Conservation (phyloP, 768 basidiomycete genomes). For the Cytidiella melzeri region DNA sequence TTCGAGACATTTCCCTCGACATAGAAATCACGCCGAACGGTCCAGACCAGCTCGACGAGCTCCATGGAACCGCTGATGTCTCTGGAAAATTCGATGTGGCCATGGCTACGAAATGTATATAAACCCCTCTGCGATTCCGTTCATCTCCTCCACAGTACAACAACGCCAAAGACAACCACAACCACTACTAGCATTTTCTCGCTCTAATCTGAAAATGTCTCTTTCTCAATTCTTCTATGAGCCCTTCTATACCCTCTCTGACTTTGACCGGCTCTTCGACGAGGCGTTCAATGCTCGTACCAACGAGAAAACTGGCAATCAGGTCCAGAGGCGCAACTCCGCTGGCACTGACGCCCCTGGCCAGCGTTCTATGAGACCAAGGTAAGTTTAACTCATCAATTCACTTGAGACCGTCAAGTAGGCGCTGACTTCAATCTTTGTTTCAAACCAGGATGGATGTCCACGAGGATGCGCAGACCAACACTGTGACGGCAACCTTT, state of each 20-base stretch:
- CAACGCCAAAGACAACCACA: neutral
- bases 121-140: neutral
- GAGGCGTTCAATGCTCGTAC: constrained; percentile 10
- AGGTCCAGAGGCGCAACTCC: constrained; percentile 13
- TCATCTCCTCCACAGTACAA: too few species aligned
- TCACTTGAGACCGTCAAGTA: neutral
- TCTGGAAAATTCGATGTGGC: too few species aligned
- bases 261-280: constrained; percentile 31
- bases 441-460: constrained; percentile 55
- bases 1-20: neutral
- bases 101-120: neutral
- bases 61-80: too few species aligned
- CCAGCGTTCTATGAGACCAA: constrained; percentile 15
- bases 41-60: too few species aligned
- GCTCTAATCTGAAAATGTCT: neutral
- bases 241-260: constrained; percentile 30
- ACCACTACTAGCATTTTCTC: too few species aligned
- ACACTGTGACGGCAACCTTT: constrained; percentile 47
- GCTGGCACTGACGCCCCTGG: constrained; percentile 6
- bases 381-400: constrained; percentile 3
- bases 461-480: constrained; percentile 40
- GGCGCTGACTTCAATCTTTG: neutral
- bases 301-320: neutral
- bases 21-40: too few species aligned
- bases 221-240: constrained; percentile 31